Conservation (phyloP, 257 asterid genomes). For the Jacaranda copaia region DNA sequence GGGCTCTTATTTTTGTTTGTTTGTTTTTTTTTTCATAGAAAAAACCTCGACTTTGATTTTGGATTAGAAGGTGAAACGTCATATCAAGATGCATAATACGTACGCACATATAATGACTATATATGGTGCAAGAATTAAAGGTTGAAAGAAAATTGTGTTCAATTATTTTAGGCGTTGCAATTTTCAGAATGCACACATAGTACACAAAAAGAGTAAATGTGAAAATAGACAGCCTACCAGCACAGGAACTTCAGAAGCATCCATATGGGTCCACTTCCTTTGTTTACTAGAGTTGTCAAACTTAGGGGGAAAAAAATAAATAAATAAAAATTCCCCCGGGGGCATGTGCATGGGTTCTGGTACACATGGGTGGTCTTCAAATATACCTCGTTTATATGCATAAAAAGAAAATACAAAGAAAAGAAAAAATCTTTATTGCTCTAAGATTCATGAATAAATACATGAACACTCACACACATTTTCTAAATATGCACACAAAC, state of each 20-base stretch:
- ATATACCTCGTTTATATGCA: background rate
- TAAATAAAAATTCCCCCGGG: background rate
- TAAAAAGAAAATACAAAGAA: background rate
- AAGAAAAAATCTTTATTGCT: background rate
- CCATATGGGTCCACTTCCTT: slow-evolving; percentile 33
- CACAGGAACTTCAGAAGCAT: slow-evolving; percentile 24
- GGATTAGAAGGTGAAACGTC: slow-evolving; percentile 12
- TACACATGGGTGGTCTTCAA: slow-evolving; percentile 41
- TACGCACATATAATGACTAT: background rate
- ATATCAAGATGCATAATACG: slow-evolving; percentile 8
- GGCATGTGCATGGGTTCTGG: slow-evolving; percentile 47
- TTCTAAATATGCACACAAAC: background rate
- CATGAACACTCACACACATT: background rate
- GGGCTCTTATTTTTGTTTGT: background rate
- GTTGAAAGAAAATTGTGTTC: background rate
- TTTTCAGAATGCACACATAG: background rate
- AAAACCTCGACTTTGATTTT: background rate
- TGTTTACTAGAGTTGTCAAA: slow-evolving; percentile 30
- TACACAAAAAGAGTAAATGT: background rate
- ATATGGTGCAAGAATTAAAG: background rate
- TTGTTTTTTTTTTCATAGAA: background rate
- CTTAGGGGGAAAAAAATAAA: background rate
- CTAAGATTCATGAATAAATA: background rate
- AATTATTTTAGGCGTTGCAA: background rate
- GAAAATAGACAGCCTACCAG: slow-evolving; percentile 19